Evolutionary conservation across 345 rosid genomes (phyloP).

Genomic region (Kernera saxatilis): DNA sequence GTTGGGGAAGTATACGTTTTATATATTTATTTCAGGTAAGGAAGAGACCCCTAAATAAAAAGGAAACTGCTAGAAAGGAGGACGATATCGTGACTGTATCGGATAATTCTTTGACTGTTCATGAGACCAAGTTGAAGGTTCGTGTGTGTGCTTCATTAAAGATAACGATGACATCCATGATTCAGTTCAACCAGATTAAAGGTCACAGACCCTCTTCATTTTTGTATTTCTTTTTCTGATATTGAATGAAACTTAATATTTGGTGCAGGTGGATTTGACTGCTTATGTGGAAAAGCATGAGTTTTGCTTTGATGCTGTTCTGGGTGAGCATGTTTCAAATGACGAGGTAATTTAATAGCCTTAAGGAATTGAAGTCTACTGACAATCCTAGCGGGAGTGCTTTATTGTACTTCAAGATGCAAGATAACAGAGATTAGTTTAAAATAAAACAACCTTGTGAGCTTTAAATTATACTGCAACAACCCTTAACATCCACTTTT

Average conservation of each 20-base stretch:
- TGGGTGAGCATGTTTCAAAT: conserved; percentile 74
- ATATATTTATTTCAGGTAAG: conserved; percentile 54
- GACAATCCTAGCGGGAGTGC: neutral
- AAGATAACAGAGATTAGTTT: neutral
- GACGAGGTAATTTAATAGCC: conserved; percentile 63
- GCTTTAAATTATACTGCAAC: neutral
- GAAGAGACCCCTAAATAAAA: conserved; percentile 92
- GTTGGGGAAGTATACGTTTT: neutral
- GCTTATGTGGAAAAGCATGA: conserved; percentile 98
- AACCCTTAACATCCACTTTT: neutral
- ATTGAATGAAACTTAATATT: conserved; percentile 29
- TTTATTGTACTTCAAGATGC: neutral
- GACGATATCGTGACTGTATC: conserved; percentile 80
- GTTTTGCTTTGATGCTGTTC: conserved; percentile 97
- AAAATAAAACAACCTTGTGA: neutral
- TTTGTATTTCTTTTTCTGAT: conserved; percentile 8
- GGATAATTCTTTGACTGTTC: conserved; percentile 72
- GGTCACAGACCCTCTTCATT: conserved; percentile 20
- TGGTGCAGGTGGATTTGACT: conserved; percentile 93
- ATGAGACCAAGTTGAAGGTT: conserved; percentile 96
- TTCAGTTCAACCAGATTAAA: conserved; percentile 10
- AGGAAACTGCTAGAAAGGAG: conserved; percentile 81
- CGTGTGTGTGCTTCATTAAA: conserved; percentile 20
- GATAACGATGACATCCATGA: conserved; percentile 22
- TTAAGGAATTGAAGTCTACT: neutral